phyloP scores from a whole-genome alignment of 2,329 filamentous ascomycete species.

The Trichoderma polysporum region DNA sequence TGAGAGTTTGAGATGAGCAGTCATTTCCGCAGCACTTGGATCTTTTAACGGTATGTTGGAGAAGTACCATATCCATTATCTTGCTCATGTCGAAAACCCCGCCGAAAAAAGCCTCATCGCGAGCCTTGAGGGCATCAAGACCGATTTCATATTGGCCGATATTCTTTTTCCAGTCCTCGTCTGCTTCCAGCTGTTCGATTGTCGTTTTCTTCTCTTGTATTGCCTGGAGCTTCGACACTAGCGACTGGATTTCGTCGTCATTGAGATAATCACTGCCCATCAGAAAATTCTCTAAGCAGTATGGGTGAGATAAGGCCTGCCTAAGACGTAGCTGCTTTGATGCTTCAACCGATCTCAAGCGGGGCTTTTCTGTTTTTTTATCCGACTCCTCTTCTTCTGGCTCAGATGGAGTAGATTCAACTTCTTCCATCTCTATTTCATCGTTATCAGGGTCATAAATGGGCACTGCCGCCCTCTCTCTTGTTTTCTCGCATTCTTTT shows the following conservation, averaged over 20 bases:
- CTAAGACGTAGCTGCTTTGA: slow-evolving; percentile 12
- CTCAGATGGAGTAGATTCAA: background rate
- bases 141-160: slow-evolving; percentile 23
- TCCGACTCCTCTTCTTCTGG: background rate
- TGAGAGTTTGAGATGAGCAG: slow-evolving; percentile 2
- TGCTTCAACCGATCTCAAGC: background rate
- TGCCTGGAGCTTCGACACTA: background rate
- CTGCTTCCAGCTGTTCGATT: slow-evolving; percentile 18
- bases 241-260: background rate
- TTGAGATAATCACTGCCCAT: background rate
- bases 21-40: slow-evolving; percentile 7
- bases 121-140: slow-evolving; percentile 15
- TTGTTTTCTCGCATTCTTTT: background rate
- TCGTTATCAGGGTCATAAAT: background rate
- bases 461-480: slow-evolving; percentile 24
- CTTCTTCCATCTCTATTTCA: background rate
- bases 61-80: slow-evolving; percentile 22
- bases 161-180: background rate
- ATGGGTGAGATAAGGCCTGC: slow-evolving; percentile 31
- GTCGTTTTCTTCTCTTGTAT: background rate
- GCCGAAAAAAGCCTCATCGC: slow-evolving; percentile 22
- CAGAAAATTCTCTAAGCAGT: slow-evolving; percentile 31
- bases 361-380: background rate
- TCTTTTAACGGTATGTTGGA: slow-evolving; percentile 7
- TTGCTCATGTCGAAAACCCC: slow-evolving; percentile 25